These are phyloP conservation scores for Scheffersomyces segobiensis DNA, from an alignment of 1,139 yeast species.

Conservation along the genomic window DNA sequence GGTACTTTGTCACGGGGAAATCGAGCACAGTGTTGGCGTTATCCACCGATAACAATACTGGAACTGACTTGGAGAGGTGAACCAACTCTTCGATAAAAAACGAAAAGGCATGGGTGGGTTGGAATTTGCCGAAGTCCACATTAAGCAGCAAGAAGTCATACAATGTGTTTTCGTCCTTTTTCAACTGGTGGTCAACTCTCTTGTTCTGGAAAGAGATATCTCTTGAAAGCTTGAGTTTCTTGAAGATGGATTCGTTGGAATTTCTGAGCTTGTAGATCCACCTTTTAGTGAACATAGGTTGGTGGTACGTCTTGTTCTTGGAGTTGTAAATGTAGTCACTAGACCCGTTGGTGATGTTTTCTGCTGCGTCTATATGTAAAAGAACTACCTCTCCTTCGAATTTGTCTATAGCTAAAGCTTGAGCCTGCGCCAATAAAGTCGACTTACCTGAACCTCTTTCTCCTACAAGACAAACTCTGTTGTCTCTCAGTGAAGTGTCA, in stretches of 20 bases:
- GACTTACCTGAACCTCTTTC: constrained; percentile 81
- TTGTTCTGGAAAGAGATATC: constrained; percentile 38
- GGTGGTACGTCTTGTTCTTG: constrained; percentile 55
- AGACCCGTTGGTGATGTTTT: constrained; percentile 66
- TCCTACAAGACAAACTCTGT: constrained; percentile 65
- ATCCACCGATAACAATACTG: constrained; percentile 74
- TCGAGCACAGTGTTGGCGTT: constrained; percentile 68
- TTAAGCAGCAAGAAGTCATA: constrained; percentile 38
- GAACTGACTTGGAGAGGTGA: constrained; percentile 43
- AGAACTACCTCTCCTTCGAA: constrained; percentile 50
- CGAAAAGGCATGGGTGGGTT: constrained; percentile 44
- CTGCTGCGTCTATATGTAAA: constrained; percentile 67
- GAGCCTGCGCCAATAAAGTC: constrained; percentile 69
- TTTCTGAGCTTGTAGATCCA: constrained; percentile 58
- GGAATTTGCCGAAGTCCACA: constrained; percentile 41
- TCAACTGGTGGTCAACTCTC: constrained; percentile 35
- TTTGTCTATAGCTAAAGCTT: constrained; percentile 54
- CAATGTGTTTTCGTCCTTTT: constrained; percentile 44
- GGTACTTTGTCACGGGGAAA: constrained; percentile 59
- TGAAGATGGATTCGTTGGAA: constrained; percentile 55
- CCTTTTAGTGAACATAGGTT: constrained; percentile 75
- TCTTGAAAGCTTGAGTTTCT: constrained; percentile 49
- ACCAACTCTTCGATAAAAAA: constrained; percentile 57
- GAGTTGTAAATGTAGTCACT: constrained; percentile 64
- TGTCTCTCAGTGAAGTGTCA: constrained; percentile 31